These are phyloP conservation scores for Brassica nigra DNA, from an alignment of 345 rosid genomes.

Conservation along the genomic window DNA sequence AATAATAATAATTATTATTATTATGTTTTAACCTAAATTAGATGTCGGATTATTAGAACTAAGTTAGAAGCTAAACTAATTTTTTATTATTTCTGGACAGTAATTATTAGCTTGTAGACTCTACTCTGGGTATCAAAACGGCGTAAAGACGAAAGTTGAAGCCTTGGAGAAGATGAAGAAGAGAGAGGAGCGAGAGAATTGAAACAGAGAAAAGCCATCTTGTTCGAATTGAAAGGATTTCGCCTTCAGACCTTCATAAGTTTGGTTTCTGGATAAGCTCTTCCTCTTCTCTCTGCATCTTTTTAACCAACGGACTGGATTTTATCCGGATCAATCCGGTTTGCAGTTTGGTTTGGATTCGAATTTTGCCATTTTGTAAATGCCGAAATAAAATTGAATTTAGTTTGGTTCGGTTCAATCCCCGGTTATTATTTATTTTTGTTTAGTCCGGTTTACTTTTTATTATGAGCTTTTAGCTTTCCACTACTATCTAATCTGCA, in stretches of 20 bases:
- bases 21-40: too few species aligned
- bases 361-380: not conserved
- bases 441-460: not conserved
- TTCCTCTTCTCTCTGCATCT: not conserved
- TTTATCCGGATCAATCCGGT: slow-evolving; percentile 22
- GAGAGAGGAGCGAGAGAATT: slow-evolving; percentile 34
- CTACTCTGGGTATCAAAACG: too few species aligned
- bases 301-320: slow-evolving; percentile 35
- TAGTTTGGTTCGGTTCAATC: not conserved
- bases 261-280: slow-evolving; percentile 40
- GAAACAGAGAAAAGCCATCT: slow-evolving; percentile 45
- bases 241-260: slow-evolving; percentile 30
- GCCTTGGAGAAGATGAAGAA: slow-evolving; percentile 1
- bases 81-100: too few species aligned
- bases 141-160: not conserved
- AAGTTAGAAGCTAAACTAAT: too few species aligned
- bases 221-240: slow-evolving; percentile 19
- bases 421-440: not conserved
- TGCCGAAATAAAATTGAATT: not conserved
- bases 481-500: slow-evolving; percentile 65
- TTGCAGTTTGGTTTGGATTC: not conserved
- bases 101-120: too few species aligned
- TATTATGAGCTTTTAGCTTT: slow-evolving; percentile 41
- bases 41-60: too few species aligned
- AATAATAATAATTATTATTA: too few species aligned